Evolutionary conservation across 129 eudicot genomes (phyloP), one percentile per base, ranked within the genome.

Genomic region (Chrysanthemum makinoi): DNA sequence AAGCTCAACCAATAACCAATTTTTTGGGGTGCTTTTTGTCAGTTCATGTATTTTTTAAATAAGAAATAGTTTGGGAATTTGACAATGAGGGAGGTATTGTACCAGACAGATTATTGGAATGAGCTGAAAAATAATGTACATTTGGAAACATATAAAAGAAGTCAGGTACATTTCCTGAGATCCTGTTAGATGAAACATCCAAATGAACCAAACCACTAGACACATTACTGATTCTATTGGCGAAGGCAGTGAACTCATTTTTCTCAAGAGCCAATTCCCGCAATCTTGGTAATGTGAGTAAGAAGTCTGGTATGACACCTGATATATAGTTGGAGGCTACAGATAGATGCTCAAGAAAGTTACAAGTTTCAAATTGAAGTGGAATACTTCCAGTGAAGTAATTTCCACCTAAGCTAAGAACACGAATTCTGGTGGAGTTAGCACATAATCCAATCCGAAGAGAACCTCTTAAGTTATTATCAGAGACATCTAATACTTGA

Each of bases 101-200:
- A 61, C 96, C 91, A 11, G 18, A 69, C 69, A 88, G 86, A 66
- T 47, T 19, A 68, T 81, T 86, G 0, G 91, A 83, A 1, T 81
- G 79, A 67, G 91, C 89, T 2, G 82, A 72, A 46, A 88, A 88
- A 57, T 67, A 73, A 19, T 16, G 19, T 64, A 88, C 60, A 13
- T 67, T 52, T 2, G 73, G 74, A n/a, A 86, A 79, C 1, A 62
- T 54, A 47, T 52, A 54, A 46, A 88, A 88, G 57, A 79, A 72
- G 81, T 88, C 77, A 1, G 96, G 96, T 33, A 88, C 13, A 33
- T 57, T 48, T 5, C 91, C 96, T 15, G 85, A 83, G 26, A 88
- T 65, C 33, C 28, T n/a, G 60, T 88, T 88, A 18, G 56, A 66
- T 0, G 91, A 83, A 35, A 88, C 51, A 77, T 86, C 89, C 56